A percentile compares a stretch with the other conserved stretches of the same genome.
These are phyloP conservation scores for Xylaria sp. DNA, from an alignment of 2,329 filamentous ascomycete genomes.

Conservation along the genomic window DNA sequence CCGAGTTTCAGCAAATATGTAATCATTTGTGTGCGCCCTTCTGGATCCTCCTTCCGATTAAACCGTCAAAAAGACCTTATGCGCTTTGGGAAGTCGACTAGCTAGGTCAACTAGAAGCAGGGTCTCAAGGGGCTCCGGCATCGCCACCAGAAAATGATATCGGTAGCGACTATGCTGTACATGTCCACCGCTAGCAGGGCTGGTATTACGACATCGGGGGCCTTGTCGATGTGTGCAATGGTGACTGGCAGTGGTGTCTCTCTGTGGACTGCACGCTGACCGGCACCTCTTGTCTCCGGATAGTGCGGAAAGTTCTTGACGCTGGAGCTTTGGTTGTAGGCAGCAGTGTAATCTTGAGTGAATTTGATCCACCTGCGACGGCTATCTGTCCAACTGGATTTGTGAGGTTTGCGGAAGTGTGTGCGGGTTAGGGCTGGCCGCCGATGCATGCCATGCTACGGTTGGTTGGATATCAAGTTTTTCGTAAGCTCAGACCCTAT, in stretches of 20 bases:
- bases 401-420: conserved; percentile 1
- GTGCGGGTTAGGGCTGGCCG: conserved; percentile 15
- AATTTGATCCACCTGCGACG: conserved; percentile 16
- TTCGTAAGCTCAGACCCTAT: conserved; percentile 25
- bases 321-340: conserved; percentile 20
- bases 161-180: conserved; percentile 12
- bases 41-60: background rate
- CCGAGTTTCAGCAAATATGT: conserved; percentile 11
- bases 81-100: conserved; percentile 20
- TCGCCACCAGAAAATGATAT: conserved; percentile 24
- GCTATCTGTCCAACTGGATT: conserved; percentile 20
- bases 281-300: conserved; percentile 20
- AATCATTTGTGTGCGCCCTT: conserved; percentile 5
- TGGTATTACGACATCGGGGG: conserved; percentile 27
- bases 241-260: conserved; percentile 29
- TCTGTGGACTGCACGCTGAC: conserved; percentile 25
- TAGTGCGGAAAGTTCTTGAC: conserved; percentile 22
- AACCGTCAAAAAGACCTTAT: conserved; percentile 15
- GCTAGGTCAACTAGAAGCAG: conserved; percentile 1
- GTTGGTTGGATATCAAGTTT: conserved; percentile 18
- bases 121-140: conserved; percentile 26
- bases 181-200: conserved; percentile 22
- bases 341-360: conserved; percentile 20
- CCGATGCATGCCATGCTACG: conserved; percentile 17
- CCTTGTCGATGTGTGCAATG: conserved; percentile 30